Evolutionary conservation across 192 early-diverging fungal genomes (phyloP), one percentile per base, ranked within the genome.

Genomic region (Backusella sp.): DNA sequence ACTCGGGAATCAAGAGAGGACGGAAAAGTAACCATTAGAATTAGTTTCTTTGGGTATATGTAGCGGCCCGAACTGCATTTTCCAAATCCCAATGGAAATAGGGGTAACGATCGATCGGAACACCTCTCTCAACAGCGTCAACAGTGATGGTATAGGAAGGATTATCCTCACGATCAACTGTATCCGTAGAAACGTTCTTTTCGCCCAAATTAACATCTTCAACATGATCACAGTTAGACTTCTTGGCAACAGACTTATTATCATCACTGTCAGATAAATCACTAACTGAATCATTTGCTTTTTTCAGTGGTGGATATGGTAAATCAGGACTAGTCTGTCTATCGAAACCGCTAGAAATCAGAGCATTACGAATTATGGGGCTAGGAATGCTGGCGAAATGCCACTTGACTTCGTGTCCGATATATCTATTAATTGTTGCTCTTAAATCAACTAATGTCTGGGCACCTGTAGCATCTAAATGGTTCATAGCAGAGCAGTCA

Each of bases 21-120:
- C 1, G 8, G 26, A 11, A 62, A 62, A 14, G 28, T 28, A 62
- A 28, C 3, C 12, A 26, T 14, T 62, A 62, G 2, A 28, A 15
- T 62, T 1, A 8, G 11, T 28, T 62, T 62, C 56, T 39, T 41
- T 69, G 34, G 68, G 68, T 69, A 69, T 37, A 69, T 23, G 42
- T 28, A 39, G 77, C 77, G n/a, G 77, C 73, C 0, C 68, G n/a
- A 17, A 74, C 73, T 0, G 77, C 77, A 39, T 73, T 66, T 30
- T 79, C 77, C 12, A 79, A 23, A 56, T 79, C 73, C 62, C 73
- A 79, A 68, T 79, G 77, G 52, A 79, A 79, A 26, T 52, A 79
- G 6, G 66, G 35, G 53, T 79, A 70, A 14, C 66, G 62, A 39
- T 79, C 77, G 3, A 44, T 30, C 0, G 73, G 72, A 3, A 79